Percentiles rank a stretch among this genome's conserved stretches.
phyloP scores from a whole-genome alignment of 768 basidiomycete species.

The Phaffia australis region DNA sequence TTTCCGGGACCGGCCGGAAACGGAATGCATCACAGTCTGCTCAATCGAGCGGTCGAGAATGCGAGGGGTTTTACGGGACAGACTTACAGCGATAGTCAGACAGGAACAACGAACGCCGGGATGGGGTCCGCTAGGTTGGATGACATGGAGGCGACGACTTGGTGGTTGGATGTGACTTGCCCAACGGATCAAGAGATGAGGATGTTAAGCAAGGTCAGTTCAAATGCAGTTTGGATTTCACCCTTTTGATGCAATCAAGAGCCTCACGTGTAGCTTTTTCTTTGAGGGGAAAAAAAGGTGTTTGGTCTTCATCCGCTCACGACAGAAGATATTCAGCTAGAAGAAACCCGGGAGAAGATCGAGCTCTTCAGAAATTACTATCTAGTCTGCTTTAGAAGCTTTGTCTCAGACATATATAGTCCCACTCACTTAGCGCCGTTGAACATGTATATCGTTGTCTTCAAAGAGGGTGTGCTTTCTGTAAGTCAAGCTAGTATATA shows the following conservation, averaged over 20 bases:
- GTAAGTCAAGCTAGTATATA: slow-evolving; percentile 44
- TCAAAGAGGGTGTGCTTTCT: slow-evolving; percentile 88
- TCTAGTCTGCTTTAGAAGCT: slow-evolving; percentile 95
- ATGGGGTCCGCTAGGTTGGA: slow-evolving; percentile 23
- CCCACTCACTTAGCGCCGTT: slow-evolving; percentile 94
- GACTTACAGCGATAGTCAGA: slow-evolving; percentile 17
- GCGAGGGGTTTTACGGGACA: slow-evolving; percentile 7
- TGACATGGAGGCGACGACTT: slow-evolving; percentile 62
- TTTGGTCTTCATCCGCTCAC: slow-evolving; percentile 96
- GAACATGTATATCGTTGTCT: slow-evolving; percentile 99
- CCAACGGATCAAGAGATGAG: slow-evolving; percentile 99
- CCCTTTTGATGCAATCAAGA: background rate
- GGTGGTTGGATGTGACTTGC: slow-evolving; percentile 91
- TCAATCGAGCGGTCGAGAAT: slow-evolving; percentile 26
- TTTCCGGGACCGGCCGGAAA: slow-evolving; percentile 16
- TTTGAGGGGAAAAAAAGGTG: slow-evolving; percentile 52
- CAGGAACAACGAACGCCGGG: slow-evolving; percentile 12
- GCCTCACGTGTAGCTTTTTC: too few species aligned
- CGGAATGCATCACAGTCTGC: slow-evolving; percentile 22
- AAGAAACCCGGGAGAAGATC: slow-evolving; percentile 98
- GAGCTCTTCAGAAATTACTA: slow-evolving; percentile 98
- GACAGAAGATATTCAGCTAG: slow-evolving; percentile 98
- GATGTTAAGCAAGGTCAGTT: slow-evolving; percentile 71
- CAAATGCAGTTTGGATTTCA: background rate
- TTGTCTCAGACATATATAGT: slow-evolving; percentile 96